Conservation (phyloP, 2,329 filamentous ascomycete genomes). For the Pseudogymnoascus sp. region DNA sequence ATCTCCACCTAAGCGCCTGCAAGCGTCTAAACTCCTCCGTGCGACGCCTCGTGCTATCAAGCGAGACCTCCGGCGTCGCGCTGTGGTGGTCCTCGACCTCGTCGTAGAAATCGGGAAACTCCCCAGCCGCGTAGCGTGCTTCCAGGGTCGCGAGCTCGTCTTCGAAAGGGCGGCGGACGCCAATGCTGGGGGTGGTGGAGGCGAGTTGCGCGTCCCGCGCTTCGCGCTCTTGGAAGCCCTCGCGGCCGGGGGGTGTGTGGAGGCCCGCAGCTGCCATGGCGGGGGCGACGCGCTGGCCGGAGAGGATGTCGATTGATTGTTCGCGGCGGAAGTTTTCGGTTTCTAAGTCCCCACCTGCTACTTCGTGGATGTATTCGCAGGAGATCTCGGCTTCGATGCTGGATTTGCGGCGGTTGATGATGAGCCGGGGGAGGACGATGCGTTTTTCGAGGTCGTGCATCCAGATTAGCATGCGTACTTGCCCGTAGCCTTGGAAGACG, state of each 20-base stretch:
- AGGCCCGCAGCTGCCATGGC: constrained; percentile 40
- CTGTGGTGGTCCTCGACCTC: neutral
- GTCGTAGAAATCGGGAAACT: neutral
- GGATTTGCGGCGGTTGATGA: constrained; percentile 46
- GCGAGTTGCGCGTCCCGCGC: constrained; percentile 11
- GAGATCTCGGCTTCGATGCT: constrained; percentile 52
- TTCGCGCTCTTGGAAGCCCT: constrained; percentile 28
- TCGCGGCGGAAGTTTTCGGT: constrained; percentile 33
- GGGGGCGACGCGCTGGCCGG: constrained; percentile 31
- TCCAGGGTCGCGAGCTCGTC: constrained; percentile 13
- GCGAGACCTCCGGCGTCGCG: neutral
- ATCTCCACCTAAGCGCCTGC: neutral
- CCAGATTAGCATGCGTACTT: constrained; percentile 73
- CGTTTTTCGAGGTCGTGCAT: constrained; percentile 50
- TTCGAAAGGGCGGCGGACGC: neutral
- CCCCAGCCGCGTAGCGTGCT: neutral
- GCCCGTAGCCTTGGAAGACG: constrained; percentile 66
- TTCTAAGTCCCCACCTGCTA: constrained; percentile 35
- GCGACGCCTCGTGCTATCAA: neutral
- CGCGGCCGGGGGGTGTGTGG: constrained; percentile 37
- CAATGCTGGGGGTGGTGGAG: neutral
- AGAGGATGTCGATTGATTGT: constrained; percentile 39
- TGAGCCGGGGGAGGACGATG: constrained; percentile 49
- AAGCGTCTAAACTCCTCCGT: neutral
- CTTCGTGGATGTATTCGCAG: constrained; percentile 50